These are phyloP conservation scores for Rhytidiadelphus loreus DNA, from an alignment of 225 moss, liverwort and hornwort genomes.

Conservation along the genomic window DNA sequence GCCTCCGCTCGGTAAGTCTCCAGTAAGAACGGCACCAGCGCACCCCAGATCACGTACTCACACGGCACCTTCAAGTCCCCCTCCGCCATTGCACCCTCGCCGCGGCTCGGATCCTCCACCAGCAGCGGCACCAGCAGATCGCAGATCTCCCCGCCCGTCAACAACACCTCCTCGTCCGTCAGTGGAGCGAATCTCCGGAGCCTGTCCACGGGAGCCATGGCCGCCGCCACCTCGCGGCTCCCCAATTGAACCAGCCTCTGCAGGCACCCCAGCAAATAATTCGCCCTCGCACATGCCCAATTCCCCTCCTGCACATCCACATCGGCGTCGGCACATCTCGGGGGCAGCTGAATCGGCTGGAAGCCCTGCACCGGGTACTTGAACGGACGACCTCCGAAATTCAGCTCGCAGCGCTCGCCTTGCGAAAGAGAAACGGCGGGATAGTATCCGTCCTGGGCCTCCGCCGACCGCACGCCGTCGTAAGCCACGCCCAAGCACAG, in stretches of 20 bases:
- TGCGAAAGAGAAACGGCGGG: constrained; percentile 92
- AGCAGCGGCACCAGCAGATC: constrained; percentile 62
- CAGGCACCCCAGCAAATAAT: constrained; percentile 72
- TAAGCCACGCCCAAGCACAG: constrained; percentile 77
- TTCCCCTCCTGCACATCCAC: neutral
- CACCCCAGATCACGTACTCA: constrained; percentile 84
- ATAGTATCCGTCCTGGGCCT: constrained; percentile 65
- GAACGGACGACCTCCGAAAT: constrained; percentile 91
- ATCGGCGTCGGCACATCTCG: constrained; percentile 23
- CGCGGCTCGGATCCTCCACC: constrained; percentile 7
- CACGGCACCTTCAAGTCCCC: neutral
- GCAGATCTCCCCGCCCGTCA: constrained; percentile 62
- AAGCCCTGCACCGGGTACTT: constrained; percentile 76
- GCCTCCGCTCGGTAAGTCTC: constrained; percentile 74
- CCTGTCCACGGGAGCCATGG: constrained; percentile 83
- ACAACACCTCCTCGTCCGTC: constrained; percentile 41
- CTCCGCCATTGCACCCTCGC: neutral
- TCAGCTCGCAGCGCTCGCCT: constrained; percentile 92
- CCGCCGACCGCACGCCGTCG: constrained; percentile 44
- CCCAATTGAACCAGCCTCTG: constrained; percentile 95
- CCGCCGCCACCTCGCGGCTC: constrained; percentile 89
- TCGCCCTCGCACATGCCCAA: constrained; percentile 45
- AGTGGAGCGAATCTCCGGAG: constrained; percentile 60
- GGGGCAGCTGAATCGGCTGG: constrained; percentile 66
- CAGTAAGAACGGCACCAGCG: constrained; percentile 73